Evolutionary conservation across 2,329 filamentous ascomycete genomes (phyloP), one percentile per base, ranked within the genome.

Genomic region (Hirsutella rhossiliensis): DNA sequence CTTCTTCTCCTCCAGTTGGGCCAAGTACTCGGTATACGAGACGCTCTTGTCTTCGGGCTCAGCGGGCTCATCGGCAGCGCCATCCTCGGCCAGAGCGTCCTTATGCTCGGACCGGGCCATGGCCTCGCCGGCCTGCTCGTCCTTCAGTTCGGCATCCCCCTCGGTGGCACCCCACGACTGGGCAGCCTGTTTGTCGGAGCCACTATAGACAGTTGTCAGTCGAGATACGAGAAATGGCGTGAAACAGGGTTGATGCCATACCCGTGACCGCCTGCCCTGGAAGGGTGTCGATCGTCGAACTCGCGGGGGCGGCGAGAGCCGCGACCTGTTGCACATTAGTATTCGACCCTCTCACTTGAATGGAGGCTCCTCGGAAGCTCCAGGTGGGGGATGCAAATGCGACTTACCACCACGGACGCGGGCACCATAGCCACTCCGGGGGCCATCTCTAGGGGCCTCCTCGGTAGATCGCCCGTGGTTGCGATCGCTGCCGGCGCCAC

Each of bases 11-110:
- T 73, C 74, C 56, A 65, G 68, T 67, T 79, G 72, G 62, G 81
- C 85, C 43, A 94, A 78, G 74, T 95, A 98, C 54, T 92, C 85
- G 60, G 77, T 72, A 70, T 89, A 95, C 44, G 88, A 92, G 72
- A 94, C 83, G 72, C 76, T 79, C 78, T 92, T 94, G 67, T 94
- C 86, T 69, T 88, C 82, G 41, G 78, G 73, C 69, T 87, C 80
- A 50, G 72, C 71, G 45, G 69, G 65, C 57, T 66, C 66, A 52
- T 67, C 67, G 43, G 55, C 57, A 39, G 63, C 58, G 37, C 64
- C 68, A 51, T 72, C 77, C 54, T 73, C 76, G 37, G 63, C 65
- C 42, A 67, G 61, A 44, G 70, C 75, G 49, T 87, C 84, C 70
- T 84, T 87, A 70, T 87, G 77, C 62, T 97, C 90, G 52, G 75